Evolutionary conservation across 192 early-diverging fungal genomes (phyloP).

Genomic region (Dissophora ornata): DNA sequence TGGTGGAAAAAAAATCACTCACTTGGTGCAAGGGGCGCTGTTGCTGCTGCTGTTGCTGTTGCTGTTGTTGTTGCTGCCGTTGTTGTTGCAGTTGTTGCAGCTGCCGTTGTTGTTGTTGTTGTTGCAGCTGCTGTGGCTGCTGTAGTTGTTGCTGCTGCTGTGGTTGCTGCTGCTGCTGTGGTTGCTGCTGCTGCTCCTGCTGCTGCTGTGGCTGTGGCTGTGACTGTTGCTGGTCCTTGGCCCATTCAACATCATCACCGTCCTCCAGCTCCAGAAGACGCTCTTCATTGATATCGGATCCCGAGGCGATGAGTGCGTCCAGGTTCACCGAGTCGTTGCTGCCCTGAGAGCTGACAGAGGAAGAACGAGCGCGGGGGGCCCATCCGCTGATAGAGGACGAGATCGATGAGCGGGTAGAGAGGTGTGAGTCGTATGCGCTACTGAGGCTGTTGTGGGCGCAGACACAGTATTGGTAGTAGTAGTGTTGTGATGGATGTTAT

Average conservation of each 20-base stretch:
- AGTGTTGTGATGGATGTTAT: neutral
- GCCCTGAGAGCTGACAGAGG: conserved; percentile 33
- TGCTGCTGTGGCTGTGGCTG: too few species aligned
- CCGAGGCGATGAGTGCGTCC: conserved; percentile 47
- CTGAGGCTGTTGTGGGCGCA: conserved; percentile 16
- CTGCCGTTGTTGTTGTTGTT: neutral
- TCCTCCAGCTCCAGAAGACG: conserved; percentile 41
- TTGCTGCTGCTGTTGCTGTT: neutral
- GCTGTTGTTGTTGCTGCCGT: neutral
- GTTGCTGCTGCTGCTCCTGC: conserved; percentile 12
- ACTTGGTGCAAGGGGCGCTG: too few species aligned
- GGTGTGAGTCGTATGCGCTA: conserved; percentile 30
- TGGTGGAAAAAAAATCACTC: too few species aligned
- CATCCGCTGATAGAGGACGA: conserved; percentile 40
- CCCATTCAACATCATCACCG: conserved; percentile 44
- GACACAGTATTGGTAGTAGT: neutral
- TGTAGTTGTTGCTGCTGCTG: too few species aligned
- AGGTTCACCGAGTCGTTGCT: conserved; percentile 50
- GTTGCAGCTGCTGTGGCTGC: too few species aligned
- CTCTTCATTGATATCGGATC: conserved; percentile 49
- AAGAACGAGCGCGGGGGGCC: conserved; percentile 46
- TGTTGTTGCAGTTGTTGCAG: neutral
- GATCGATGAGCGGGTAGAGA: conserved; percentile 21
- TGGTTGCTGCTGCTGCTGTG: too few species aligned
- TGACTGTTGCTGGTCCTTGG: conserved; percentile 23